phyloP scores from a whole-genome alignment of 2,329 filamentous ascomycete genomes.

The Pseudogymnoascus sp. region DNA sequence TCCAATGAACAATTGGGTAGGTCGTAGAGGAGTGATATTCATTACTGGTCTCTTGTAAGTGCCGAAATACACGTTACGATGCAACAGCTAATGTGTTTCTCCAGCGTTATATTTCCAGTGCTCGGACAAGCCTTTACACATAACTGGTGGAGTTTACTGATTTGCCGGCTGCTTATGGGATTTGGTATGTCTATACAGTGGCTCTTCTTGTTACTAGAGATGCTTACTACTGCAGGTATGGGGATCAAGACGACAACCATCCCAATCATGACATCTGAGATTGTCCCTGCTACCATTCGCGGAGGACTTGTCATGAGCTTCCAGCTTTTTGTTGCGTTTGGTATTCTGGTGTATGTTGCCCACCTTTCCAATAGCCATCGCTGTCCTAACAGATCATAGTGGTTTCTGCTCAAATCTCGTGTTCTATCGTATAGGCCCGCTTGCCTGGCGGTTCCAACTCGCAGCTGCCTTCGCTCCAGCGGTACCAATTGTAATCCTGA shows the following conservation, averaged over 20 bases:
- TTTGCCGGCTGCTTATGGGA: constrained; percentile 60
- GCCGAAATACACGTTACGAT: not conserved
- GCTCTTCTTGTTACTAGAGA: constrained; percentile 60
- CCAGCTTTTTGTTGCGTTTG: constrained; percentile 62
- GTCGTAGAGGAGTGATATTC: constrained; percentile 67
- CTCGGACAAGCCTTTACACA: constrained; percentile 63
- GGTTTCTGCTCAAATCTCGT: constrained; percentile 57
- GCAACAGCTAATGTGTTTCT: not conserved
- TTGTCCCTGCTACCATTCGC: constrained; percentile 61
- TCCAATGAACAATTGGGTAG: constrained; percentile 56
- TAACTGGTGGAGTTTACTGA: constrained; percentile 65
- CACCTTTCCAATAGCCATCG: not conserved
- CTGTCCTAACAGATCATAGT: not conserved
- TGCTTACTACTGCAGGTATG: constrained; percentile 67
- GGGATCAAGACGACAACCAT: constrained; percentile 64
- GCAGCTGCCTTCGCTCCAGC: constrained; percentile 55
- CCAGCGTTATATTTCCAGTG: constrained; percentile 53
- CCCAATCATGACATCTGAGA: constrained; percentile 71
- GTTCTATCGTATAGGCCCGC: constrained; percentile 44
- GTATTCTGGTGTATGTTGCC: constrained; percentile 43
- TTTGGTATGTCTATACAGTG: constrained; percentile 65
- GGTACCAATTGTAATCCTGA: constrained; percentile 50
- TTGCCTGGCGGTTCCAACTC: constrained; percentile 56
- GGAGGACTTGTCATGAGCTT: constrained; percentile 77
- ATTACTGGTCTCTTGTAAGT: constrained; percentile 60